Percentiles rank a stretch among this genome's conserved stretches.
phyloP scores from a whole-genome alignment of 2,329 filamentous ascomycete species.

The Falciphora oryzae region DNA sequence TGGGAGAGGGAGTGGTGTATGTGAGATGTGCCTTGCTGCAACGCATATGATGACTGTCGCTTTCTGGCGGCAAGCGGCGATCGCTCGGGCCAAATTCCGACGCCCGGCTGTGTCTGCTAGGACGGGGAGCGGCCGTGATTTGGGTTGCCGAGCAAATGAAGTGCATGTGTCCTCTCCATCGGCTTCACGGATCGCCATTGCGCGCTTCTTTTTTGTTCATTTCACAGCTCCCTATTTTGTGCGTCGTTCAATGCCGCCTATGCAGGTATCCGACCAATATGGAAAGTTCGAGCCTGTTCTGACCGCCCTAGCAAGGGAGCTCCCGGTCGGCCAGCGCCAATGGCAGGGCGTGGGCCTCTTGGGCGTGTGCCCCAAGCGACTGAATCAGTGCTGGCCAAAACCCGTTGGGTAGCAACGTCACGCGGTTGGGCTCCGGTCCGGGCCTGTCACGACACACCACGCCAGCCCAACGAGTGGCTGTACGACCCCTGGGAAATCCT shows the following conservation, averaged over 20 bases:
- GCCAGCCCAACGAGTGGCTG: neutral
- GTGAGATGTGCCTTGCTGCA: neutral
- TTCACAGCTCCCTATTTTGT: neutral
- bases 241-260: neutral
- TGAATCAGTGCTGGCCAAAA: neutral
- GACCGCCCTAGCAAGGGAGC: neutral
- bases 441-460: neutral
- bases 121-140: too few relatives aligned
- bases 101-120: too few relatives aligned
- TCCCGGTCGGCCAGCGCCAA: conserved; percentile 1
- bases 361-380: neutral
- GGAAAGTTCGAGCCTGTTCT: neutral
- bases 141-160: too few relatives aligned
- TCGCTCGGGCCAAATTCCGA: neutral
- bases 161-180: neutral
- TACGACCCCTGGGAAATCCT: neutral
- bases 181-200: neutral
- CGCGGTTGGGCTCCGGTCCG: neutral
- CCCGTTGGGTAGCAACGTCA: neutral
- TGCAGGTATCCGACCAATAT: neutral
- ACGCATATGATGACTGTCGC: neutral
- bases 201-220: neutral
- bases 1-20: neutral
- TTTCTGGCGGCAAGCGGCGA: neutral
- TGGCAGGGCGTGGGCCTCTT: neutral